Base-by-base conservation (phyloP, 768 basidiomycete species). In the Tremella yokohamensis region DNA sequence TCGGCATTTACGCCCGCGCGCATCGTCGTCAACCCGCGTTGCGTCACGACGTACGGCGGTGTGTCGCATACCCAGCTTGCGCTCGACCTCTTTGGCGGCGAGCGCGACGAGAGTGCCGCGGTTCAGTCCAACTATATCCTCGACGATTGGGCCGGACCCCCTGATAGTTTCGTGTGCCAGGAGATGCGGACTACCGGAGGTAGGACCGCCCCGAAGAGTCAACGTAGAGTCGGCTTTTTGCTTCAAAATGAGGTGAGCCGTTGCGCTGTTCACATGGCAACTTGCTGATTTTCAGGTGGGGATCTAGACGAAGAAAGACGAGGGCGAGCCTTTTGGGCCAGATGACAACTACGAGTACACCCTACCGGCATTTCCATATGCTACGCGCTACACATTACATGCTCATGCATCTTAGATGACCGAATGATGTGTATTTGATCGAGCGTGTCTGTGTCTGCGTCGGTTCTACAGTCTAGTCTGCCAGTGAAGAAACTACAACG, bases 81-180 rank as follows among this genome's bases (percentile, higher is more conserved):
- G n/a, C 77, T 89, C 45, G 93, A 97, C 76, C 78, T 99, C 66
- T 98, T 97, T 68, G 94, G 93, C 0, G 78, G 80, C 9, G 82
- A 84, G 40, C 83, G 84, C n/a, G 85, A 85, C 20, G 85, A 89
- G 49, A 81, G 80, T 40, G 76, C 79, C 42, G 72, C 66, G 40
- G 78, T 80, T 24, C 57, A 62, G 47, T 34, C 16, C 38, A 90
- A 87, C 75, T 94, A 97, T 77, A 82, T 89, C 0, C 76, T 98
- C 52, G 89, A 92, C 47, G 90, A 96, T 72, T 98, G 93, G 93
- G 87, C 90, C 54, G 89, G 90, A 24, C 90, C 96, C 4, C 96
- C 96, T 0, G 93, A 97, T 74, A 90, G 88, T 63, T 99, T 96
- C 77, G 93, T 97, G 6, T 99, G 96, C 71, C 96, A 98, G 78